Conservation (phyloP, 2,329 filamentous ascomycete species). For the Trichophyton equinum region DNA sequence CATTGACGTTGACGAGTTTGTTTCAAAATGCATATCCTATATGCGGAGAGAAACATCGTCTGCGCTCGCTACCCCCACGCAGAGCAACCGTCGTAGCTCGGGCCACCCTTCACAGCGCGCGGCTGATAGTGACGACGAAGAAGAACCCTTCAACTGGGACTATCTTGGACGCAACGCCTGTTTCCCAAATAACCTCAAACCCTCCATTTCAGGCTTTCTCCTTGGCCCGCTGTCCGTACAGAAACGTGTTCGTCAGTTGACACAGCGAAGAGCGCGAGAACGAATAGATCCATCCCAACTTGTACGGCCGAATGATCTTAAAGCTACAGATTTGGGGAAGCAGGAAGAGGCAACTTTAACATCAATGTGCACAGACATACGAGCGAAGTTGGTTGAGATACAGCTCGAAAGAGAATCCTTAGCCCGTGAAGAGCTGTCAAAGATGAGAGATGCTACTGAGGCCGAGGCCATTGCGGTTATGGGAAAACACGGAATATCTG, state of each 20-base stretch:
- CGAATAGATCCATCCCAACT: constrained; percentile 57
- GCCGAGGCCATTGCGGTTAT: constrained; percentile 13
- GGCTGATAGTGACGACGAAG: constrained; percentile 51
- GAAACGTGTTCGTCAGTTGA: constrained; percentile 61
- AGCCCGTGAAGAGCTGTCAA: constrained; percentile 33
- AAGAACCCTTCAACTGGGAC: constrained; percentile 69
- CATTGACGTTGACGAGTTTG: constrained; percentile 80
- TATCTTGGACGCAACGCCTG: constrained; percentile 68
- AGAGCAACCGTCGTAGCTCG: constrained; percentile 12
- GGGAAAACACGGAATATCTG: constrained; percentile 51
- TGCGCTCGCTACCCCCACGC: constrained; percentile 19
- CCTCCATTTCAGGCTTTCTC: constrained; percentile 68
- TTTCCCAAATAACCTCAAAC: constrained; percentile 58
- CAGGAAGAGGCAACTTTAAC: constrained; percentile 71
- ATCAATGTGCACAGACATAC: constrained; percentile 62
- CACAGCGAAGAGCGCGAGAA: constrained; percentile 59
- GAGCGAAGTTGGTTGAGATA: constrained; percentile 43
- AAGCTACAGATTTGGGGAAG: constrained; percentile 59
- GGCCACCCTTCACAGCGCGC: constrained; percentile 22
- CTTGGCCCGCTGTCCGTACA: constrained; percentile 81
- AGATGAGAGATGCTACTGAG: constrained; percentile 18
- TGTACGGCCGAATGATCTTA: constrained; percentile 61
- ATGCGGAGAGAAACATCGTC: constrained; percentile 59
- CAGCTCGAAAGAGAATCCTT: constrained; percentile 36
- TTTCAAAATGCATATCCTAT: constrained; percentile 77